Evolutionary conservation across 2,329 filamentous ascomycete genomes (phyloP), one percentile per base, ranked within the genome.

Genomic region (Diplodia scrobiculata): DNA sequence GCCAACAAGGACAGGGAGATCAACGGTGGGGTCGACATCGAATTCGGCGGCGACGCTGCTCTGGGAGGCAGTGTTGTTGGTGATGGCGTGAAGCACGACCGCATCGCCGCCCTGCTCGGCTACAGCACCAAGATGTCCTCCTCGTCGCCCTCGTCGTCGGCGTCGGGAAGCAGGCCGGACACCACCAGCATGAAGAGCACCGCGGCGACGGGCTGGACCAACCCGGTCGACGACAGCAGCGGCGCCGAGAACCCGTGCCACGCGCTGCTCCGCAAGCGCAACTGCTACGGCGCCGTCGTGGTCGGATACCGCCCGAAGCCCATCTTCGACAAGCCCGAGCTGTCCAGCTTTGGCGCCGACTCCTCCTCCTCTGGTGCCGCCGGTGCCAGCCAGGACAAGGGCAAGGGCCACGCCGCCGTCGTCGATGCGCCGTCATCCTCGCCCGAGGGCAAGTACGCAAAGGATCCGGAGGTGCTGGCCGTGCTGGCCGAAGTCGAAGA

Each of bases 201-300:
- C 36, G 38, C 25, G 14, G 25, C 21, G 10, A 32, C 55, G 32
- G 55, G 55, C 38, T 59, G 17, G 32, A 10, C 10, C 13, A 45
- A 59, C 14, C 55, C 41, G 38, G 41, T 2, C 17, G 45, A 34
- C 38, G 55, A 48, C n/a, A 9, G 5, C 14, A 19, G 21, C 36
- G 54, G 4, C 19, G 55, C 14, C 25, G 52, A 17, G 6, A 48
- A 60, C 25, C 55, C 55, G 19, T 60, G 55, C 38, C 38, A 48
- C 27, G 55, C 25, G 25, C 38, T 60, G 25, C 55, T 60, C 2
- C n/a, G 41, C 9, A 48, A 48, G 38, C 21, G 55, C 1, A 48
- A 48, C 41, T 60, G 55, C 55, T 58, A 58, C 54, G 54, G 54
- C 21, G 21, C 54, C 34, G 5, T 58, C 53, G 32, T 58, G 5